Percentiles rank a stretch among this genome's conserved stretches.
These are phyloP conservation scores for Debaryomycetaceae sp. DNA, from an alignment of 1,139 yeast genomes.

Conservation along the genomic window DNA sequence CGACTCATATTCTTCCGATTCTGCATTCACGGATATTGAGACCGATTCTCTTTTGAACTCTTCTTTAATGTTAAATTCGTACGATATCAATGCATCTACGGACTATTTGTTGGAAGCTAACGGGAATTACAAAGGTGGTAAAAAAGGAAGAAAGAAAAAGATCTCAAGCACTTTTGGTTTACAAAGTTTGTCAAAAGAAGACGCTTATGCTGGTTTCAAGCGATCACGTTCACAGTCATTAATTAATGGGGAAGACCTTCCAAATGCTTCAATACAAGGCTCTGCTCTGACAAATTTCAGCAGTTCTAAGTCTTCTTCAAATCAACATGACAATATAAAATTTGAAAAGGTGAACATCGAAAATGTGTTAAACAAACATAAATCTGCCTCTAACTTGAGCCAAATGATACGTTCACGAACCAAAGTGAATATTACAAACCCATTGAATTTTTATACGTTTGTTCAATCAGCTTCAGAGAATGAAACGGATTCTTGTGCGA, in stretches of 20 bases:
- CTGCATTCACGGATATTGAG: slow-evolving; percentile 47
- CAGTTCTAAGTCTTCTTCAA: neutral
- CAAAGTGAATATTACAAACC: slow-evolving; percentile 39
- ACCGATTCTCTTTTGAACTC: slow-evolving; percentile 37
- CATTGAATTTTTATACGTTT: slow-evolving; percentile 53
- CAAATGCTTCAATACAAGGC: neutral
- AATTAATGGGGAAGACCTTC: neutral
- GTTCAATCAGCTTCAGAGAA: slow-evolving; percentile 25
- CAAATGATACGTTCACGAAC: slow-evolving; percentile 36
- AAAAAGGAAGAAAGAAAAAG: slow-evolving; percentile 18
- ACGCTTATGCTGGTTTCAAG: slow-evolving; percentile 6
- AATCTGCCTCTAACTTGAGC: slow-evolving; percentile 32
- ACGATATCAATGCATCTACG: slow-evolving; percentile 11
- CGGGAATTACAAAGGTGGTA: slow-evolving; percentile 6
- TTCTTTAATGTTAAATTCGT: slow-evolving; percentile 29
- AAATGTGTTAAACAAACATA: slow-evolving; percentile 1
- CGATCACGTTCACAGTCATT: neutral
- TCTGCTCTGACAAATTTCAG: neutral
- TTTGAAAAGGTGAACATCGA: slow-evolving; percentile 24
- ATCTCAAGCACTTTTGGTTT: slow-evolving; percentile 16
- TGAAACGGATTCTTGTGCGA: slow-evolving; percentile 25
- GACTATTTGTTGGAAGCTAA: slow-evolving; percentile 17
- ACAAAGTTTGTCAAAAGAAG: slow-evolving; percentile 14
- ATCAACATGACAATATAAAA: slow-evolving; percentile 8
- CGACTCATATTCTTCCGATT: slow-evolving; percentile 34